Evolutionary conservation across 2,329 filamentous ascomycete genomes (phyloP).

Genomic region (Fusarium clavum): DNA sequence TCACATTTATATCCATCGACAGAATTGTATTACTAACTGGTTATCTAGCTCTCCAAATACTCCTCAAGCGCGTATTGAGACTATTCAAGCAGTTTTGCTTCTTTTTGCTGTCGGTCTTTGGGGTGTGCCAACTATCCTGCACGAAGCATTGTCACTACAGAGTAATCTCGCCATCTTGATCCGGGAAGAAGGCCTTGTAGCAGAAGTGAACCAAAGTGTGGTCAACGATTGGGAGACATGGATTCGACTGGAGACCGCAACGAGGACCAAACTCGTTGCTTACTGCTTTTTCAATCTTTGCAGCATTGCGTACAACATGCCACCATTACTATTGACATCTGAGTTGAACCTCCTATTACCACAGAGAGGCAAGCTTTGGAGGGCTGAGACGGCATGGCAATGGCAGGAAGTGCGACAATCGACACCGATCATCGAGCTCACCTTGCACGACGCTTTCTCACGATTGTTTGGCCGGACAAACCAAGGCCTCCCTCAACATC

Average conservation of each 20-base stretch:
- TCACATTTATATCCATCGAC: neutral
- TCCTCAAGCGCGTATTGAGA: constrained; percentile 70
- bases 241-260: constrained; percentile 67
- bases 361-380: constrained; percentile 67
- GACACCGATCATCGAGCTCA: constrained; percentile 62
- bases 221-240: constrained; percentile 69
- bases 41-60: constrained; percentile 66
- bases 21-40: constrained; percentile 10
- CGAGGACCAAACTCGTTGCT: constrained; percentile 69
- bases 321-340: constrained; percentile 67
- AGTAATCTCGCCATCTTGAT: constrained; percentile 68
- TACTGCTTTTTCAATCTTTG: constrained; percentile 73
- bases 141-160: constrained; percentile 69
- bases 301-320: constrained; percentile 71
- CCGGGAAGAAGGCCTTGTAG: constrained; percentile 67
- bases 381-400: constrained; percentile 67
- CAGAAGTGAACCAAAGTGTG: constrained; percentile 59
- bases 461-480: constrained; percentile 64
- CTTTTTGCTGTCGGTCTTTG: constrained; percentile 71
- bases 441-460: constrained; percentile 68
- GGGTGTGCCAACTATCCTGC: constrained; percentile 69
- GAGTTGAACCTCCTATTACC: constrained; percentile 68
- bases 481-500: constrained; percentile 60
- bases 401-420: constrained; percentile 69
- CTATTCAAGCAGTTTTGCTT: constrained; percentile 71